A percentile compares a stretch with the other conserved stretches of the same genome.
Evolutionary conservation across 1,284 basidiomycete genomes (phyloP).

Genomic region (Sanghuangporus weigelae): DNA sequence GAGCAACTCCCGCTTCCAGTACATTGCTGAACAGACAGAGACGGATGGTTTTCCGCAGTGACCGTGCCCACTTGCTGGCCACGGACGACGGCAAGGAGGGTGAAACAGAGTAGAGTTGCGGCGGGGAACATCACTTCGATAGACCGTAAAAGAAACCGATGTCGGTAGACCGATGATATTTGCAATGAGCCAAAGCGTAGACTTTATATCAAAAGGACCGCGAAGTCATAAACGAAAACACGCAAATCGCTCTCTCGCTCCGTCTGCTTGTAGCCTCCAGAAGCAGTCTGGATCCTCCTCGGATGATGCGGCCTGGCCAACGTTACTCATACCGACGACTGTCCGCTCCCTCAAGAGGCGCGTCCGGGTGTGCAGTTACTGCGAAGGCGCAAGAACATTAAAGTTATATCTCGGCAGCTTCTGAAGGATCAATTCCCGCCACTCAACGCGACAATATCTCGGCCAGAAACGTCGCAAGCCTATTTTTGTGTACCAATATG

Average conservation of each 20-base stretch:
- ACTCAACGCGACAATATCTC: neutral
- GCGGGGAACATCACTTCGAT: neutral
- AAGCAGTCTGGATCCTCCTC: neutral
- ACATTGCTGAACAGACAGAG: conserved; percentile 36
- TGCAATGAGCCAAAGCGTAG: no score
- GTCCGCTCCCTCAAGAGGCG: neutral
- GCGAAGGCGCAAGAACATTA: neutral
- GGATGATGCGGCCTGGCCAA: neutral
- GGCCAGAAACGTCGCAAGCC: neutral
- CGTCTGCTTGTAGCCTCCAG: neutral
- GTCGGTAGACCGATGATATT: neutral
- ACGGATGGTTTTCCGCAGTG: conserved; percentile 37
- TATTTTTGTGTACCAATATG: neutral
- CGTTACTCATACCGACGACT: neutral
- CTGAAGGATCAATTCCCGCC: neutral
- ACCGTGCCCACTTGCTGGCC: conserved; percentile 38
- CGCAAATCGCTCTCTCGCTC: neutral
- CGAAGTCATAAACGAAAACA: no score
- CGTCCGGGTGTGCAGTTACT: neutral
- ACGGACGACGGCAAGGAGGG: conserved; percentile 29
- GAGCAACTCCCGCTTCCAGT: conserved; percentile 36
- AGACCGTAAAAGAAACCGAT: neutral
- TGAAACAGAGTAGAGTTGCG: conserved; percentile 19
- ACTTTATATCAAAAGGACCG: no score
- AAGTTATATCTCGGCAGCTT: neutral